Evolutionary conservation across 306 rosid genomes (phyloP).

Genomic region (Rosa rugosa): DNA sequence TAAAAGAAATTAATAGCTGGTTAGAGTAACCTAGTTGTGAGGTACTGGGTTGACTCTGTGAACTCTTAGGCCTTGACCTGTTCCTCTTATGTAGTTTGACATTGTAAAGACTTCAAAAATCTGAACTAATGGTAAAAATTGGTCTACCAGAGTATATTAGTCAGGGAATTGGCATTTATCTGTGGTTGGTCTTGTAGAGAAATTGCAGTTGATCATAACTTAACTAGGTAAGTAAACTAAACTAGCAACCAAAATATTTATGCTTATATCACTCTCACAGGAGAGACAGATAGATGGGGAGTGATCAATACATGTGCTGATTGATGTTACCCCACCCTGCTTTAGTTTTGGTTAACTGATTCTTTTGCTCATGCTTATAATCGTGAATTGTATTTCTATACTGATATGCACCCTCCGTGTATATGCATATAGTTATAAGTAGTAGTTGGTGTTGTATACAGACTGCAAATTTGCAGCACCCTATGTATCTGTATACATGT

Average conservation of each 20-base stretch:
- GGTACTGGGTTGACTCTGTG: constrained; percentile 10
- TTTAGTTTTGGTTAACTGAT: constrained; percentile 20
- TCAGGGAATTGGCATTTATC: not conserved
- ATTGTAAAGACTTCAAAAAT: constrained; percentile 7
- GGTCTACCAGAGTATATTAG: not conserved
- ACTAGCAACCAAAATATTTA: not conserved
- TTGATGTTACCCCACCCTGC: constrained; percentile 15
- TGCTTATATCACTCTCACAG: constrained; percentile 8
- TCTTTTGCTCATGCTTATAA: constrained; percentile 6
- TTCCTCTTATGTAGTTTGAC: not conserved
- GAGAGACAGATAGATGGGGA: constrained; percentile 24
- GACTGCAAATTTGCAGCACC: not conserved
- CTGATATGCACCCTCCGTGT: not conserved
- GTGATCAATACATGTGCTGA: constrained; percentile 12
- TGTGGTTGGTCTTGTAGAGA: not conserved
- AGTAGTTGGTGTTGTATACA: not conserved
- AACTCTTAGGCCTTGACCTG: constrained; percentile 4
- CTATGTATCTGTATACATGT: not conserved
- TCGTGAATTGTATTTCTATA: not conserved
- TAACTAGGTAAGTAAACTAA: not conserved
- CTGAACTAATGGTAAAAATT: constrained; percentile 14
- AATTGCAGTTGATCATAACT: constrained; percentile 1
- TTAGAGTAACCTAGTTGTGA: not conserved
- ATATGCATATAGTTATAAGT: not conserved
- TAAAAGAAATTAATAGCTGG: not conserved